Conservation (phyloP, 2,329 filamentous ascomycete species). For the Talaromyces sp. region DNA sequence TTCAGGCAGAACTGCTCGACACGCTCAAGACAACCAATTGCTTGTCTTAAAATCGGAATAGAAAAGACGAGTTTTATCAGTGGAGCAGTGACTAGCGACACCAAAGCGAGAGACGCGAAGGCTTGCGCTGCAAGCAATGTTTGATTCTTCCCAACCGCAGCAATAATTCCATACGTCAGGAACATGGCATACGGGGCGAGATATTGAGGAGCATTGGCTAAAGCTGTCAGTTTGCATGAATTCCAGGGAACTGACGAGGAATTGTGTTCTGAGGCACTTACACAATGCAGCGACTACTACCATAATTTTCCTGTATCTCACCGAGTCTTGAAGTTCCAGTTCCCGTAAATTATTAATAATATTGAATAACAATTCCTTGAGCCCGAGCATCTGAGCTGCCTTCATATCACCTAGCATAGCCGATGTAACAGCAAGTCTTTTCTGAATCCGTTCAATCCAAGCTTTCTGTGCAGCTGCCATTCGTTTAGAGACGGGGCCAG, state of each 20-base stretch:
- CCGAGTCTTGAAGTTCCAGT: constrained; percentile 28
- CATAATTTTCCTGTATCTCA: constrained; percentile 7
- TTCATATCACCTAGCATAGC: constrained; percentile 41
- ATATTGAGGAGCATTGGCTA: constrained; percentile 5
- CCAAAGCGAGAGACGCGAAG: constrained; percentile 28
- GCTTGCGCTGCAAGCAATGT: constrained; percentile 23
- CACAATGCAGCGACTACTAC: not conserved
- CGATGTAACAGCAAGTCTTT: constrained; percentile 3
- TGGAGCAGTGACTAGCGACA: constrained; percentile 25
- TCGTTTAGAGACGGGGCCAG: constrained; percentile 7
- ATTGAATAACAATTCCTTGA: constrained; percentile 40
- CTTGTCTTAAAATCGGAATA: constrained; percentile 35
- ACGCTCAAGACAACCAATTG: constrained; percentile 39
- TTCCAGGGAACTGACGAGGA: not conserved
- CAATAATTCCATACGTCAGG: constrained; percentile 23
- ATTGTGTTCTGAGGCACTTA: not conserved
- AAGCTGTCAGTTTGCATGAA: not conserved
- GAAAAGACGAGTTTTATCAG: constrained; percentile 24
- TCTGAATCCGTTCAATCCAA: constrained; percentile 8
- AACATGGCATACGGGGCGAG: constrained; percentile 30
- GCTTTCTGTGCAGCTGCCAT: constrained; percentile 4
- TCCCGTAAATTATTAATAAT: constrained; percentile 39
- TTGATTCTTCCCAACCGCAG: constrained; percentile 13
- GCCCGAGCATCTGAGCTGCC: constrained; percentile 49
- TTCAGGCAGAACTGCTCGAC: constrained; percentile 37